phyloP scores from a whole-genome alignment of 2,329 filamentous ascomycete genomes.

The Pseudogymnoascus sp. region DNA sequence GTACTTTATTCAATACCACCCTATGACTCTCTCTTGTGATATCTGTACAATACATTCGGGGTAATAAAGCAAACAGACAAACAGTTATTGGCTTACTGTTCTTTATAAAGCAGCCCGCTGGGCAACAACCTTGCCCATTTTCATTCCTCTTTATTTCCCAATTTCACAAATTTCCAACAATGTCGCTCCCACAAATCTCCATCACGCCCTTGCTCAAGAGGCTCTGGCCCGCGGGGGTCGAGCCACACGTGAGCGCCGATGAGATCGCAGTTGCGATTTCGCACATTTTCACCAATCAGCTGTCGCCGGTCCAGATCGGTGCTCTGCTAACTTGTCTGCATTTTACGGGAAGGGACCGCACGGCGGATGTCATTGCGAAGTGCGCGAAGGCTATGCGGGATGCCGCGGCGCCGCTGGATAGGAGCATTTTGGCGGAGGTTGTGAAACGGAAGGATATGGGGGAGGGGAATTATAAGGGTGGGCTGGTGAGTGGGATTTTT shows the following conservation, averaged over 20 bases:
- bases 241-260: conserved; percentile 53
- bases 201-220: conserved; percentile 68
- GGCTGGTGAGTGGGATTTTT: conserved; percentile 55
- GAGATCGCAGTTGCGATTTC: conserved; percentile 89
- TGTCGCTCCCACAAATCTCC: conserved; percentile 17
- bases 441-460: conserved; percentile 52
- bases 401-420: conserved; percentile 66
- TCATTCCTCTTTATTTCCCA: background rate
- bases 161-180: background rate
- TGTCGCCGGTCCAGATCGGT: conserved; percentile 82
- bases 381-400: conserved; percentile 78
- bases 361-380: conserved; percentile 76
- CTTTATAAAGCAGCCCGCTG: background rate
- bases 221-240: conserved; percentile 51
- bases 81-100: background rate
- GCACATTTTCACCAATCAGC: conserved; percentile 80
- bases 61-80: background rate
- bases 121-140: background rate
- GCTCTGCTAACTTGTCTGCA: conserved; percentile 85
- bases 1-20: background rate
- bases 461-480: conserved; percentile 71
- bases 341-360: conserved; percentile 78
- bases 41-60: background rate
- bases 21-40: conserved; percentile 4
- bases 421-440: conserved; percentile 49